These are phyloP conservation scores for Malus hybrid DNA, from an alignment of 331 rosid genomes.

Conservation along the genomic window DNA sequence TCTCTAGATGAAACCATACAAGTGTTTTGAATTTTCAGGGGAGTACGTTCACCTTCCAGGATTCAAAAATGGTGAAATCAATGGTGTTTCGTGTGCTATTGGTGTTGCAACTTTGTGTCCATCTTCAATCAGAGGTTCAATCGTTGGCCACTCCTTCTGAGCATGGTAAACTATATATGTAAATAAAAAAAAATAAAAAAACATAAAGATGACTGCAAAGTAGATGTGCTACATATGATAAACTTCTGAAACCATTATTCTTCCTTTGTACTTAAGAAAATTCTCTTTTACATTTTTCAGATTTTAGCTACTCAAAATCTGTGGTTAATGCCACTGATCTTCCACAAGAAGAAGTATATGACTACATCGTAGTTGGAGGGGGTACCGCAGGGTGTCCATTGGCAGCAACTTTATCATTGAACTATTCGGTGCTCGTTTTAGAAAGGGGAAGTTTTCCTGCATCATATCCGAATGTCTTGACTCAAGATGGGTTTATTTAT, in stretches of 20 bases:
- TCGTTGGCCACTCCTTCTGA: neutral
- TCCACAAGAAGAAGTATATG: neutral
- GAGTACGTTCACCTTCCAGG: neutral
- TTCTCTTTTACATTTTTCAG: neutral
- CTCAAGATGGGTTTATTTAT: neutral
- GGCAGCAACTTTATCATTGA: conserved; percentile 4
- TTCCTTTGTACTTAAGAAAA: neutral
- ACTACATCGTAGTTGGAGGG: conserved; percentile 18
- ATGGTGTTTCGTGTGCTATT: neutral
- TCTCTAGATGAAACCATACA: too few relatives aligned
- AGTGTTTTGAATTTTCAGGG: neutral
- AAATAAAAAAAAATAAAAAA: too few relatives aligned
- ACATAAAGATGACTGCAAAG: neutral
- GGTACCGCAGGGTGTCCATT: conserved; percentile 18
- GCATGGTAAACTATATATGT: neutral
- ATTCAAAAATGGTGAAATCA: neutral
- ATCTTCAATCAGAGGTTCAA: neutral
- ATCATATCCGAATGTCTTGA: neutral
- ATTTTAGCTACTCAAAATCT: conserved; percentile 9
- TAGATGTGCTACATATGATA: neutral
- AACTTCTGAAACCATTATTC: neutral
- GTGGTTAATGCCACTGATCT: conserved; percentile 4
- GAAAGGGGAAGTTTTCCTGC: conserved; percentile 3
- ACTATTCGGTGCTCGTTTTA: conserved; percentile 1
- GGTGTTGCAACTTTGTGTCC: neutral